Percentiles rank a stretch among this genome's conserved stretches.
Evolutionary conservation across 768 basidiomycete species (phyloP).

Genomic region (Paxillus rubicundulus): DNA sequence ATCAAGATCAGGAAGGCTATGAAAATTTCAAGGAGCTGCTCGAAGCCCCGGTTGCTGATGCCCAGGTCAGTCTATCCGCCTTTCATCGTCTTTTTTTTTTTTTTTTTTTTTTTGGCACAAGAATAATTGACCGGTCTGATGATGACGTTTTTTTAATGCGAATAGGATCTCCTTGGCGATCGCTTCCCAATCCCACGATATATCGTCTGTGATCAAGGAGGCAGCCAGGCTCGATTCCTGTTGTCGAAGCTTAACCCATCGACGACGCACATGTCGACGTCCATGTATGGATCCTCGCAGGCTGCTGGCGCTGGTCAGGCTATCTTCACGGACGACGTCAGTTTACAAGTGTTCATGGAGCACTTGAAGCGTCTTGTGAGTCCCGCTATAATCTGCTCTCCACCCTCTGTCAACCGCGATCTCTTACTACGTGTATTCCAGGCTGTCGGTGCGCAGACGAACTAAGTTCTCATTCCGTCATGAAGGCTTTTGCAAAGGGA

Average conservation of each 20-base stretch:
- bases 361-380: constrained; percentile 89
- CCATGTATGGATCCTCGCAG: constrained; percentile 81
- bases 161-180: constrained; percentile 87
- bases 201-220: constrained; percentile 96
- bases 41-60: constrained; percentile 82
- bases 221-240: constrained; percentile 97
- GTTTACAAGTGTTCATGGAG: constrained; percentile 97
- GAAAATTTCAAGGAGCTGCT: constrained; percentile 97
- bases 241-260: constrained; percentile 95
- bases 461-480: constrained; percentile 31
- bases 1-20: constrained; percentile 98
- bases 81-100: background rate
- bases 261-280: constrained; percentile 92
- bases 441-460: constrained; percentile 71
- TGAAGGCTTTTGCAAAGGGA: background rate
- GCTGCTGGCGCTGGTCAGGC: constrained; percentile 75
- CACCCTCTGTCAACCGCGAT: background rate
- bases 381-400: constrained; percentile 9
- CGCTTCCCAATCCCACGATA: constrained; percentile 97
- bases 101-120: background rate
- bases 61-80: constrained; percentile 54
- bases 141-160: background rate
- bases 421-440: constrained; percentile 20
- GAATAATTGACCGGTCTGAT: background rate
- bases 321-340: constrained; percentile 99